Conservation (phyloP, 2,329 filamentous ascomycete genomes). For the Chaetomium sp. region DNA sequence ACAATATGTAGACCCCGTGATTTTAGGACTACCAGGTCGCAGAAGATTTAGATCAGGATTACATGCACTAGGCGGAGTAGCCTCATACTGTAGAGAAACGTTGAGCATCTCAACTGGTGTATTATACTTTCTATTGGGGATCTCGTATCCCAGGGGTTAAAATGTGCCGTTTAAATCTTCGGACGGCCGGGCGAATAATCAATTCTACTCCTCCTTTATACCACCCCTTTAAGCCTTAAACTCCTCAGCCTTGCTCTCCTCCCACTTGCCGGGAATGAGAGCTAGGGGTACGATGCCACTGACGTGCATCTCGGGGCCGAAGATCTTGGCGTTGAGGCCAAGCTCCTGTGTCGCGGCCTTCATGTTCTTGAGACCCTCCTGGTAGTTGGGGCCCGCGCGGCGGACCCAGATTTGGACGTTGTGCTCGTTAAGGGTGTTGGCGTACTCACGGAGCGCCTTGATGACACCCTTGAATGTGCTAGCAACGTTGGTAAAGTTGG, state of each 20-base stretch:
- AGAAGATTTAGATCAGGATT: neutral
- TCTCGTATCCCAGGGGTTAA: conserved; percentile 6
- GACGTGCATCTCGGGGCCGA: conserved; percentile 84
- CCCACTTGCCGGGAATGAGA: conserved; percentile 60
- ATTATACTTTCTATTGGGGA: conserved; percentile 17
- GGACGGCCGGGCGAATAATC: conserved; percentile 10
- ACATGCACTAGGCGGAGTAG: neutral
- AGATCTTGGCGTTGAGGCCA: conserved; percentile 63
- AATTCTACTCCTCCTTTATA: neutral
- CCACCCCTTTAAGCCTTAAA: conserved; percentile 45
- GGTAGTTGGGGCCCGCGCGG: conserved; percentile 92
- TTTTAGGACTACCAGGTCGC: too few species aligned
- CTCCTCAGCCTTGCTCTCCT: conserved; percentile 55
- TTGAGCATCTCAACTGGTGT: conserved; percentile 4
- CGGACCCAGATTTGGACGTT: conserved; percentile 97
- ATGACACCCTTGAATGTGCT: conserved; percentile 99
- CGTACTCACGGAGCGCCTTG: conserved; percentile 84
- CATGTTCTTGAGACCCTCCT: conserved; percentile 99
- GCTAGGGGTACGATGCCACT: conserved; percentile 94
- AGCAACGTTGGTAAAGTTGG: conserved; percentile 99
- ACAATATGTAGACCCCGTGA: too few species aligned
- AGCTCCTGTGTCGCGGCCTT: conserved; percentile 93
- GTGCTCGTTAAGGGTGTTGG: conserved; percentile 83
- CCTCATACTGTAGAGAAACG: neutral
- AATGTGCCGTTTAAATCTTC: conserved; percentile 10